These are phyloP conservation scores for Ceratopteris richardii DNA, from an alignment of 75 land plant species.

Conservation along the genomic window DNA sequence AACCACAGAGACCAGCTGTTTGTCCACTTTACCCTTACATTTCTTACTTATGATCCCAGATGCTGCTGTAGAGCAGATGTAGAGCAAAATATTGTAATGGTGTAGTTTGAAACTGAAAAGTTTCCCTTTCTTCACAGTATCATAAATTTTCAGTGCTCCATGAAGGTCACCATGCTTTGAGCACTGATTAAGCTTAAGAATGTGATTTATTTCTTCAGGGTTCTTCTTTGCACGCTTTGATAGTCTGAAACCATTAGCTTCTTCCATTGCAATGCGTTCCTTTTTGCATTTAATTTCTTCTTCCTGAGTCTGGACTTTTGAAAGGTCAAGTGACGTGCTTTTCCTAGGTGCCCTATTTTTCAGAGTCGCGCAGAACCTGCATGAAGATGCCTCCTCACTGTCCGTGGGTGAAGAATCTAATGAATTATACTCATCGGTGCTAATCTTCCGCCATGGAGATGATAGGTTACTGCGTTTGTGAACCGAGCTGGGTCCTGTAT, in stretches of 20 bases:
- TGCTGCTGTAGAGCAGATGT: constrained; percentile 59
- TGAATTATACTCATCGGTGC: no score
- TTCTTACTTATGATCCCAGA: constrained; percentile 39
- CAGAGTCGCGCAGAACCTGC: no score
- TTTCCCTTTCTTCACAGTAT: constrained; percentile 28
- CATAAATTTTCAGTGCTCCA: constrained; percentile 64
- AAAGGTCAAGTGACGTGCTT: no score
- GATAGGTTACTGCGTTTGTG: no score
- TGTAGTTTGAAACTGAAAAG: constrained; percentile 35
- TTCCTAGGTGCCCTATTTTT: no score
- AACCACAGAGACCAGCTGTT: neutral
- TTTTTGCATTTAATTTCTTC: no score
- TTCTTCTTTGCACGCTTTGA: constrained; percentile 1
- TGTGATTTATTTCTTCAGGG: neutral
- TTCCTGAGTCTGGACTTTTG: no score
- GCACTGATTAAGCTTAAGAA: constrained; percentile 44
- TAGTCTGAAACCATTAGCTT: neutral
- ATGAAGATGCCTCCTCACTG: no score
- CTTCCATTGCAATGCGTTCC: no score
- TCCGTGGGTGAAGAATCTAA: no score
- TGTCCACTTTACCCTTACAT: constrained; percentile 28
- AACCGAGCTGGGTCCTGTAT: no score
- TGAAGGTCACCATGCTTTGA: constrained; percentile 61
- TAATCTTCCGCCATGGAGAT: no score
- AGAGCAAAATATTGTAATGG: constrained; percentile 74